A percentile compares a stretch with the other conserved stretches of the same genome.
Conservation (phyloP, 805 yeast genomes). For the Scheffersomyces amazonensis region DNA sequence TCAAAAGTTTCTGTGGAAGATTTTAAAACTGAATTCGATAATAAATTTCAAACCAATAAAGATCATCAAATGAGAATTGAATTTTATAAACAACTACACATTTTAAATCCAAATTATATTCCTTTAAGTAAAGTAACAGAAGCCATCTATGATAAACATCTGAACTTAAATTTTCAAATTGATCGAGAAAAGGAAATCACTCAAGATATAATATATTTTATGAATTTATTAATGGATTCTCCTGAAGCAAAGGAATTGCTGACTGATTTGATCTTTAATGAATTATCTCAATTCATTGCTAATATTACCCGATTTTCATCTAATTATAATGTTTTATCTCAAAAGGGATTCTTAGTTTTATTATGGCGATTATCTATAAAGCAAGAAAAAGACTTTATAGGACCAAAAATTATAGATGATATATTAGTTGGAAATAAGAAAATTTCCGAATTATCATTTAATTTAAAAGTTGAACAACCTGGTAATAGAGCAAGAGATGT, state of each 20-base stretch:
- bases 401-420: conserved; percentile 22
- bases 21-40: conserved; percentile 11
- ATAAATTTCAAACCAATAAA: conserved; percentile 8
- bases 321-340: conserved; percentile 18
- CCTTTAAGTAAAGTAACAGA: conserved; percentile 21
- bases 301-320: conserved; percentile 22
- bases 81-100: conserved; percentile 25
- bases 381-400: conserved; percentile 9
- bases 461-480: conserved; percentile 14
- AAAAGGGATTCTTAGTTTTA: conserved; percentile 29
- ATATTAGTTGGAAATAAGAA: conserved; percentile 15
- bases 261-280: conserved; percentile 20
- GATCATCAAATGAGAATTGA: conserved; percentile 18
- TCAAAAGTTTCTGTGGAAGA: neutral
- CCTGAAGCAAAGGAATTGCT: conserved; percentile 14
- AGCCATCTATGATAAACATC: conserved; percentile 25
- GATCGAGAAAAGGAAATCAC: conserved; percentile 13
- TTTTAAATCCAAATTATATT: conserved; percentile 20
- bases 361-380: conserved; percentile 28
- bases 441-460: neutral
- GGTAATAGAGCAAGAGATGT: conserved; percentile 28
- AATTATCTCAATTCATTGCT: conserved; percentile 25
- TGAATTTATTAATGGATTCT: conserved; percentile 34
- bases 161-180: conserved; percentile 11
- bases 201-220: conserved; percentile 27